Evolutionary conservation across 169 alveolate species (phyloP).

Genomic region (Eimeria nieschulzi): DNA sequence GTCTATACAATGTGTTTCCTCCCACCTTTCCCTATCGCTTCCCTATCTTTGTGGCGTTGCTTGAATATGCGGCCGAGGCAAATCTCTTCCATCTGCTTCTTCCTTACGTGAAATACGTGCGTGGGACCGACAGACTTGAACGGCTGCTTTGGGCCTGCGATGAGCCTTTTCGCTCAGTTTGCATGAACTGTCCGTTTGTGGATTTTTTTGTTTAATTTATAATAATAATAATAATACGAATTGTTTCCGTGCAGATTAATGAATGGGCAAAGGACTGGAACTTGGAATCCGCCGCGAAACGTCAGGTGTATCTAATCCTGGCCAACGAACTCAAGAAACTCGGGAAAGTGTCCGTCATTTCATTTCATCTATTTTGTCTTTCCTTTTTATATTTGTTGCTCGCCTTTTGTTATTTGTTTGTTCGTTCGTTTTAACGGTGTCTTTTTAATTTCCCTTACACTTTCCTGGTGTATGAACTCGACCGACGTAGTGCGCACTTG

Average conservation of each 20-base stretch:
- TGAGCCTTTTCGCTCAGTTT: no score
- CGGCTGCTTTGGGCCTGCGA: background rate
- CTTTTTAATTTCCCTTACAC: no score
- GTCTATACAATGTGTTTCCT: constrained; percentile 70
- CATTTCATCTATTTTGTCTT: background rate
- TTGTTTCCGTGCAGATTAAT: constrained; percentile 12
- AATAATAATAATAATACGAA: no score
- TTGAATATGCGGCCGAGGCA: constrained; percentile 72
- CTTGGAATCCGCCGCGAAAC: constrained; percentile 22
- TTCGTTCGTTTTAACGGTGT: background rate
- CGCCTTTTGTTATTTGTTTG: background rate
- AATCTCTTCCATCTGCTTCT: constrained; percentile 48
- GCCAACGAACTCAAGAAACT: constrained; percentile 71
- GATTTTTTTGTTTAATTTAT: background rate
- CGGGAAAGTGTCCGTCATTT: constrained; percentile 17
- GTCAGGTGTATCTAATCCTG: constrained; percentile 65
- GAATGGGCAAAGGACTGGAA: constrained; percentile 75
- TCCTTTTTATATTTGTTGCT: background rate
- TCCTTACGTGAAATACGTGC: constrained; percentile 63
- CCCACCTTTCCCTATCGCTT: constrained; percentile 63
- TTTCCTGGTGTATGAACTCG: no score
- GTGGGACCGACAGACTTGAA: no score
- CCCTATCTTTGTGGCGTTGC: constrained; percentile 50
- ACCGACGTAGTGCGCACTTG: no score
- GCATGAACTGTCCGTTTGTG: background rate